phyloP scores from a whole-genome alignment of 495 filamentous ascomycete genomes.

The Diplogelasinospora grovesii region DNA sequence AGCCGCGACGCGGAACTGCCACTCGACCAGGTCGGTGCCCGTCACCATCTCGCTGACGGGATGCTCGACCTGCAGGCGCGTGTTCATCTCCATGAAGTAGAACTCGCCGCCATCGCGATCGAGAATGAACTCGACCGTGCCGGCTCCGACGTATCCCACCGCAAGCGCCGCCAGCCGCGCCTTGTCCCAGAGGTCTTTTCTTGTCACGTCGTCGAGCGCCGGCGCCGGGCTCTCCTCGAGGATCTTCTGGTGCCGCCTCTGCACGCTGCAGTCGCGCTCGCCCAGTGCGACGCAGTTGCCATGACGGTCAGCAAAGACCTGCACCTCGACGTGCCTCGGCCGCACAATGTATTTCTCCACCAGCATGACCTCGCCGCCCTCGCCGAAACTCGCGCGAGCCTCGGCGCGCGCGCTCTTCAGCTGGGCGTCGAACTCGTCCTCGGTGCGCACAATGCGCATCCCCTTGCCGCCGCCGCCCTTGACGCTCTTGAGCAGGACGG shows the following conservation, averaged over 20 bases:
- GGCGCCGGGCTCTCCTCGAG: slow-evolving; percentile 95
- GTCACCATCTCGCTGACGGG: slow-evolving; percentile 97
- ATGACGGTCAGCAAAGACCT: slow-evolving; percentile 89
- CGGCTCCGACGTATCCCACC: slow-evolving; percentile 91
- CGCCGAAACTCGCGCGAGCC: slow-evolving; percentile 84
- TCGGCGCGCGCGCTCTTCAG: slow-evolving; percentile 84
- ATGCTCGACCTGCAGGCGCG: slow-evolving; percentile 92
- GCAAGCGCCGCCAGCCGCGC: slow-evolving; percentile 82
- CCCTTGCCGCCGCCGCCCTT: slow-evolving; percentile 96
- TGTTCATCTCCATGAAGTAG: slow-evolving; percentile 99
- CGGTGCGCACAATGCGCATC: slow-evolving; percentile 84
- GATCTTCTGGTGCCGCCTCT: slow-evolving; percentile 92
- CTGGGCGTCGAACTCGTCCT: slow-evolving; percentile 73
- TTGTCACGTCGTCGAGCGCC: slow-evolving; percentile 66
- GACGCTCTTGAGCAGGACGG: slow-evolving; percentile 93
- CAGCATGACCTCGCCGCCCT: slow-evolving; percentile 77
- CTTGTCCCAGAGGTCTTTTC: slow-evolving; percentile 90
- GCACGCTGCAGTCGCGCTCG: slow-evolving; percentile 82
- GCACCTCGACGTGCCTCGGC: slow-evolving; percentile 94
- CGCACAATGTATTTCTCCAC: slow-evolving; percentile 96
- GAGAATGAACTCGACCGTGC: slow-evolving; percentile 98
- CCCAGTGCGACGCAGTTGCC: slow-evolving; percentile 80
- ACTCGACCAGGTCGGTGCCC: slow-evolving; percentile 87
- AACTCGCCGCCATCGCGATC: slow-evolving; percentile 91
- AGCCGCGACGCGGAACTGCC: slow-evolving; percentile 91